phyloP scores from a whole-genome alignment of 768 basidiomycete genomes.

The Suillus fuscotomentosus region DNA sequence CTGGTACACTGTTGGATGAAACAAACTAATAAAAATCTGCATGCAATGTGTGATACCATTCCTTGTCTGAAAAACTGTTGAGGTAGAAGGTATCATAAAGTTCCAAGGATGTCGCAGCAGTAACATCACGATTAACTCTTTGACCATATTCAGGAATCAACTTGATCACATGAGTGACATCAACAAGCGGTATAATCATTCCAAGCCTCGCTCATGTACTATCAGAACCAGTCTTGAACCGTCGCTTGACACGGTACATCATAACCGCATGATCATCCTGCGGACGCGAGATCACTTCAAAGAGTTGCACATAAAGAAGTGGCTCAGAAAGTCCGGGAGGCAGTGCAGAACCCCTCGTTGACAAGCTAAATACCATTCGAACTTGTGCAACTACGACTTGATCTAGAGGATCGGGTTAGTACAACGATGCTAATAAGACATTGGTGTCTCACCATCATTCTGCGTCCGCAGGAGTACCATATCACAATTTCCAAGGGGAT shows the following conservation, averaged over 20 bases:
- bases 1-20: too few species aligned
- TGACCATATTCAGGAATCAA: slow-evolving; percentile 4
- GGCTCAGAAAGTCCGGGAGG: too few species aligned
- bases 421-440: background rate
- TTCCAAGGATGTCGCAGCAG: background rate
- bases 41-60: background rate
- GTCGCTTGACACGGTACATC: too few species aligned
- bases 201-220: background rate
- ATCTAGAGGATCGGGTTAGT: background rate
- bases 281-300: too few species aligned
- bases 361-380: background rate
- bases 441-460: background rate
- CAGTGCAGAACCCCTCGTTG: background rate
- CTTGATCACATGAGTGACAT: background rate
- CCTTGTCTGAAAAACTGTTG: slow-evolving; percentile 1
- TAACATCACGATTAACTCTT: background rate
- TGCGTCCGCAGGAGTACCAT: background rate
- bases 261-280: too few species aligned
- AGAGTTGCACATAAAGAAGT: too few species aligned
- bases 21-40: background rate
- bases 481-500: background rate
- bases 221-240: too few species aligned
- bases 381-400: background rate
- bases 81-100: background rate
- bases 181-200: background rate